phyloP scores from a whole-genome alignment of 371 early-diverging fungal genomes.

The Choanephora cucurbitarum region DNA sequence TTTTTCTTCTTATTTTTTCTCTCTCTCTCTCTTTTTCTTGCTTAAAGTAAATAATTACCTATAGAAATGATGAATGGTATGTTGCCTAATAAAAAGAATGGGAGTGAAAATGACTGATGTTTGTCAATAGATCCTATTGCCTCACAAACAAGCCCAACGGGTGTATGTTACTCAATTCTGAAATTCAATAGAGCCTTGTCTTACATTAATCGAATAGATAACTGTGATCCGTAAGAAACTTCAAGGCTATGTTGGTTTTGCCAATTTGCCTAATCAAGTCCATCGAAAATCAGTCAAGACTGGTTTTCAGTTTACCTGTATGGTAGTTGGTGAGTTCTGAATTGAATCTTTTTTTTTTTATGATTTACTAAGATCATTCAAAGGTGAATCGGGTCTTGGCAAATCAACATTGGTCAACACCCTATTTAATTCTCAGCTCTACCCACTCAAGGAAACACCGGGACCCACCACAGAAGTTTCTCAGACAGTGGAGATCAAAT shows the following conservation, averaged over 20 bases:
- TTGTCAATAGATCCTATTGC: not conserved
- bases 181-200: not conserved
- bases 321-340: slow-evolving; percentile 84
- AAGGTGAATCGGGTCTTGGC: slow-evolving; percentile 94
- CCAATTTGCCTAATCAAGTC: slow-evolving; percentile 97
- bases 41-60: too few species aligned
- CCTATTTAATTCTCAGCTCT: slow-evolving; percentile 83
- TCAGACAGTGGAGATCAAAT: slow-evolving; percentile 91
- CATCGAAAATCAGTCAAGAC: slow-evolving; percentile 97
- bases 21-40: not conserved
- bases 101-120: not conserved
- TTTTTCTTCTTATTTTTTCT: not conserved
- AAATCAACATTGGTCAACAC: slow-evolving; percentile 99
- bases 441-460: slow-evolving; percentile 59
- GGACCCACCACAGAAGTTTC: slow-evolving; percentile 81
- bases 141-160: too few species aligned
- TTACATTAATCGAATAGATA: slow-evolving; percentile 18
- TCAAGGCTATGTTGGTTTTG: slow-evolving; percentile 95
- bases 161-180: not conserved
- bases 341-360: not conserved
- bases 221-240: slow-evolving; percentile 72
- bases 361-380: too few species aligned
- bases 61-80: slow-evolving; percentile 8
- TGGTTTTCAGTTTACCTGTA: slow-evolving; percentile 97
- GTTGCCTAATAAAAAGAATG: not conserved